A percentile compares a stretch with the other conserved stretches of the same genome.
phyloP scores from a whole-genome alignment of 2,329 filamentous ascomycete species.

The Endocalyx cinctus region DNA sequence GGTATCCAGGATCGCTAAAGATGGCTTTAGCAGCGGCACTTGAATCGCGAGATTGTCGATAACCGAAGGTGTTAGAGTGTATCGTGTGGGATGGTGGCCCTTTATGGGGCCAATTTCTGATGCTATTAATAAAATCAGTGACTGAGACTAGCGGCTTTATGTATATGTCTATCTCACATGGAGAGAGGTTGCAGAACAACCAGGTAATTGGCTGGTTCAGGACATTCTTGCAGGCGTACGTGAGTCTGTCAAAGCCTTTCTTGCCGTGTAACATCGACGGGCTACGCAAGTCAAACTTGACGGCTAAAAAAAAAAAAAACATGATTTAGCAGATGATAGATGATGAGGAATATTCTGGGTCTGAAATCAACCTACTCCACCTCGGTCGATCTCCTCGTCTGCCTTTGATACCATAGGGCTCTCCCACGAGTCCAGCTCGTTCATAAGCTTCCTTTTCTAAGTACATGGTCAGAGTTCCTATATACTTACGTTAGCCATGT shows the following conservation, averaged over 20 bases:
- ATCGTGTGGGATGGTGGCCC: slow-evolving; percentile 38
- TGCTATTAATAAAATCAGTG: slow-evolving; percentile 28
- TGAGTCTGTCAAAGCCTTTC: slow-evolving; percentile 72
- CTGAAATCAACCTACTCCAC: slow-evolving; percentile 58
- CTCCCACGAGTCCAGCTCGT: slow-evolving; percentile 72
- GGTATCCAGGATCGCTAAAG: slow-evolving; percentile 25
- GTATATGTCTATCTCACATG: no score
- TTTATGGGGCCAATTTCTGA: slow-evolving; percentile 46
- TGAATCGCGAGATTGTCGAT: slow-evolving; percentile 19
- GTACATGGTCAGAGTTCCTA: slow-evolving; percentile 66
- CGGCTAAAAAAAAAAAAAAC: no score
- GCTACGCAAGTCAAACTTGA: slow-evolving; percentile 70
- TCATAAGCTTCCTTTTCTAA: slow-evolving; percentile 81
- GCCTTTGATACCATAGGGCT: slow-evolving; percentile 56
- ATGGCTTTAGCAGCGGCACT: slow-evolving; percentile 30
- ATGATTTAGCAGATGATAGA: no score
- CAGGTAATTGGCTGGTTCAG: slow-evolving; percentile 65
- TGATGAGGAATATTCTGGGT: no score
- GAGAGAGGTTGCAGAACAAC: slow-evolving; percentile 67
- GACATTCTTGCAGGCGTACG: slow-evolving; percentile 75
- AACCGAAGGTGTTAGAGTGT: slow-evolving; percentile 32
- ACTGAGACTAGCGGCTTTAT: no score
- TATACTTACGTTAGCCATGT: slow-evolving; percentile 2
- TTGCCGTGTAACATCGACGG: slow-evolving; percentile 79
- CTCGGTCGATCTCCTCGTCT: slow-evolving; percentile 59